Evolutionary conservation across 371 early-diverging fungal genomes (phyloP).

Genomic region (Mucor ambiguus): DNA sequence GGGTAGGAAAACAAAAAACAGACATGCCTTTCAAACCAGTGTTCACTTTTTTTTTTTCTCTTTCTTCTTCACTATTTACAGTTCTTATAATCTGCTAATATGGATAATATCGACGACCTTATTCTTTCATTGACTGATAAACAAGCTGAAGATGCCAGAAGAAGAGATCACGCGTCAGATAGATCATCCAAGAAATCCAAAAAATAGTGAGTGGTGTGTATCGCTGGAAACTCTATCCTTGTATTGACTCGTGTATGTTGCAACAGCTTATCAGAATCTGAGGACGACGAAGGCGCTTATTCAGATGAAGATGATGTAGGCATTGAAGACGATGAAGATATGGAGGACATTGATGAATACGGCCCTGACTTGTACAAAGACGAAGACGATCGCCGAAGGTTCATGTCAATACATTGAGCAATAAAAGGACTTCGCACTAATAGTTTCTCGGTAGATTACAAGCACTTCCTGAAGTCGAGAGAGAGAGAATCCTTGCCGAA

Average conservation of each 20-base stretch:
- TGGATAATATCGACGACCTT: constrained; percentile 29
- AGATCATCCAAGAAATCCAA: constrained; percentile 6
- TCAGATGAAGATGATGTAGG: constrained; percentile 29
- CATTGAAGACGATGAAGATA: constrained; percentile 57
- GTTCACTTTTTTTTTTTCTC: constrained; percentile 1
- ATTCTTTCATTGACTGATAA: constrained; percentile 33
- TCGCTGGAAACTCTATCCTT: background rate
- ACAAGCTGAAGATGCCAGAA: constrained; percentile 20
- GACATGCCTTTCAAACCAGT: background rate
- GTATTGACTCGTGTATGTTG: background rate
- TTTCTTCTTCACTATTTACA: background rate
- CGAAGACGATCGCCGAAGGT: constrained; percentile 70
- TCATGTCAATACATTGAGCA: constrained; percentile 2
- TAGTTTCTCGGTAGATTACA: constrained; percentile 38
- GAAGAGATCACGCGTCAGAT: constrained; percentile 22
- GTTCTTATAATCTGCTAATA: background rate
- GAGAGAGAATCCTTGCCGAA: constrained; percentile 77
- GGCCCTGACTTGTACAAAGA: constrained; percentile 79
- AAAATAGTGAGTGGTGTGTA: constrained; percentile 5
- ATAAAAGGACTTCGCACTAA: background rate
- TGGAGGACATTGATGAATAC: constrained; percentile 70
- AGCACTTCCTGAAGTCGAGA: constrained; percentile 74
- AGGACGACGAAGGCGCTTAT: constrained; percentile 40
- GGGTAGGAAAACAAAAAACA: background rate
- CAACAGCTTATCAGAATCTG: constrained; percentile 37